Evolutionary conservation across 192 early-diverging fungal genomes (phyloP).

Genomic region (Podila epigama): DNA sequence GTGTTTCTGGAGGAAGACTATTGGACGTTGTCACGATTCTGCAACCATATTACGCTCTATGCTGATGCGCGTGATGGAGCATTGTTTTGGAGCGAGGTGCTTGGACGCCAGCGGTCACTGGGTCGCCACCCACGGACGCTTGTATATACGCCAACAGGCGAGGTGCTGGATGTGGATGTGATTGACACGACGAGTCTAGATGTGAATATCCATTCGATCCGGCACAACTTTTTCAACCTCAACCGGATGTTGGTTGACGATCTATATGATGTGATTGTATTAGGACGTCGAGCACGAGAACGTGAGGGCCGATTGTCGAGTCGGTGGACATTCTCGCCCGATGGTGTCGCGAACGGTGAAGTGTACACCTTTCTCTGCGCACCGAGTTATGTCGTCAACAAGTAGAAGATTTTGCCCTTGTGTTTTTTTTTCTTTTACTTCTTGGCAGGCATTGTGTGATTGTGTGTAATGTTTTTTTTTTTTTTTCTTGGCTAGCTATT

Average conservation of each 20-base stretch:
- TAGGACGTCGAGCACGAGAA: constrained; percentile 42
- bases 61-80: constrained; percentile 48
- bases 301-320: constrained; percentile 35
- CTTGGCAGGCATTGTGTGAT: too few relatives aligned
- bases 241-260: constrained; percentile 53
- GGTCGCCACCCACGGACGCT: constrained; percentile 40
- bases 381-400: constrained; percentile 54
- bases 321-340: constrained; percentile 41
- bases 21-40: constrained; percentile 39
- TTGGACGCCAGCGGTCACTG: constrained; percentile 18
- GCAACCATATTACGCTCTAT: constrained; percentile 47
- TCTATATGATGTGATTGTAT: constrained; percentile 46
- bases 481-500: too few relatives aligned
- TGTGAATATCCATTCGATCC: constrained; percentile 51
- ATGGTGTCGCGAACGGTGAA: constrained; percentile 32
- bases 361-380: constrained; percentile 53
- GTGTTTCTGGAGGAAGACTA: constrained; percentile 45
- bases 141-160: constrained; percentile 20
- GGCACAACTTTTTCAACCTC: constrained; percentile 52
- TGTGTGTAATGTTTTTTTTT: too few relatives aligned
- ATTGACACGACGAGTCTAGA: constrained; percentile 53
- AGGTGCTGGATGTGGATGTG: constrained; percentile 48
- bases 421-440: not conserved
- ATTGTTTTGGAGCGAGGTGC: constrained; percentile 34
- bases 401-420: constrained; percentile 4